phyloP scores from a whole-genome alignment of 139 green algal species.

The Tetradesmus lagerheimii region DNA sequence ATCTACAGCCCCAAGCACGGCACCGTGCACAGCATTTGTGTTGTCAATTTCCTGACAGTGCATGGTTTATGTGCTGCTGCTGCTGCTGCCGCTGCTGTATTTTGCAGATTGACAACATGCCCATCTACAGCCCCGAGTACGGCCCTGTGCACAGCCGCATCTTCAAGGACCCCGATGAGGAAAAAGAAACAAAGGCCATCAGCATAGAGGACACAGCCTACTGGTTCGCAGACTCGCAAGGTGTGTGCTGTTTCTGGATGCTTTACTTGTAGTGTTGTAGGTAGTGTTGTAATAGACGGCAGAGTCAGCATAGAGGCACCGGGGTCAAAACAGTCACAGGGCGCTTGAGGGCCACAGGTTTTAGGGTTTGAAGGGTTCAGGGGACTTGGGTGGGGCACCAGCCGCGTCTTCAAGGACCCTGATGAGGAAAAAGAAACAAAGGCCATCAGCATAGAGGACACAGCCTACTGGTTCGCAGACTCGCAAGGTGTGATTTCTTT shows the following conservation, averaged over 20 bases:
- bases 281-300: no score
- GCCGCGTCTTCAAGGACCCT: neutral
- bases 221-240: conserved; percentile 24
- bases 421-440: neutral
- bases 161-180: neutral
- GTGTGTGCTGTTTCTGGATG: no score
- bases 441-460: neutral
- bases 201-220: conserved; percentile 40
- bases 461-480: neutral
- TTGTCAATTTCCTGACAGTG: no score
- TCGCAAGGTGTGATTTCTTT: neutral
- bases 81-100: neutral
- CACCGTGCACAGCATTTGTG: neutral
- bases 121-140: neutral
- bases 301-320: no score
- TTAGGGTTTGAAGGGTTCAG: no score
- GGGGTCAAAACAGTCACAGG: no score
- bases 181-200: neutral
- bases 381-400: no score
- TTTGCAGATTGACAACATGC: neutral
- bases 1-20: neutral
- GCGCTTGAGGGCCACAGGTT: no score
- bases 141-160: neutral
- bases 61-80: no score
- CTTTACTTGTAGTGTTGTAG: no score